phyloP scores from a whole-genome alignment of 2,329 filamentous ascomycete species.

The Aspergillus proliferans region DNA sequence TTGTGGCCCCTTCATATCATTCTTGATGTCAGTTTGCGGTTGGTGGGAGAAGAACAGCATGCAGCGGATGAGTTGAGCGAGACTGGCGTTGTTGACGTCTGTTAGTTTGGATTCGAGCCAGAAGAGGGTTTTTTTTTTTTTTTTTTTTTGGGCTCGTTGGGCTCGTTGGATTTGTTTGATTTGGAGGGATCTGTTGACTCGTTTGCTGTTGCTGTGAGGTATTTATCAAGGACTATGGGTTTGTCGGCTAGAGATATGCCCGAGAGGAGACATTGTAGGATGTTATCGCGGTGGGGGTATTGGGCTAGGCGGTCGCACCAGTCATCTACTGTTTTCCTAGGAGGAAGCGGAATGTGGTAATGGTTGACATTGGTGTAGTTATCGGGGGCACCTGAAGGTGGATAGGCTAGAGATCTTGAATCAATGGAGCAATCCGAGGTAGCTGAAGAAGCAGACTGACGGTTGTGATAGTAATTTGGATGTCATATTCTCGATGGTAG shows the following conservation, averaged over 20 bases:
- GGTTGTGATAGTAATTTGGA: too few species aligned
- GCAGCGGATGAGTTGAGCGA: neutral
- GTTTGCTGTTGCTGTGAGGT: neutral
- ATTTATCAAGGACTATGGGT: neutral
- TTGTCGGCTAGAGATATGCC: neutral
- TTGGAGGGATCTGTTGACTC: too few species aligned
- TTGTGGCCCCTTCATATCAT: neutral
- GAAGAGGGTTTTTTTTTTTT: too few species aligned
- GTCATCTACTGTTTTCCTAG: neutral
- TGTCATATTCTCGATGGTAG: too few species aligned
- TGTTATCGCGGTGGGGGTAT: neutral
- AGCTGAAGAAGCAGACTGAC: too few species aligned
- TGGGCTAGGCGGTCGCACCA: conserved; percentile 1
- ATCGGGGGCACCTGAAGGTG: too few species aligned
- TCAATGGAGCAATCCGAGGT: too few species aligned
- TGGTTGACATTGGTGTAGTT: too few species aligned
- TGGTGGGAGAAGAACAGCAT: neutral
- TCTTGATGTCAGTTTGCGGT: neutral
- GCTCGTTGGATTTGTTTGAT: too few species aligned
- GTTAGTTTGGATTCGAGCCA: neutral
- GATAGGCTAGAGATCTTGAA: too few species aligned
- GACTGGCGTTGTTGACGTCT: neutral
- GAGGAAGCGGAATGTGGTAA: too few species aligned
- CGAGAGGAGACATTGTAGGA: neutral
- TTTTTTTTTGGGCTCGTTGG: too few species aligned